Percentiles rank a stretch among this genome's conserved stretches.
phyloP scores from a whole-genome alignment of 371 early-diverging fungal species.

The Mucor indicus region DNA sequence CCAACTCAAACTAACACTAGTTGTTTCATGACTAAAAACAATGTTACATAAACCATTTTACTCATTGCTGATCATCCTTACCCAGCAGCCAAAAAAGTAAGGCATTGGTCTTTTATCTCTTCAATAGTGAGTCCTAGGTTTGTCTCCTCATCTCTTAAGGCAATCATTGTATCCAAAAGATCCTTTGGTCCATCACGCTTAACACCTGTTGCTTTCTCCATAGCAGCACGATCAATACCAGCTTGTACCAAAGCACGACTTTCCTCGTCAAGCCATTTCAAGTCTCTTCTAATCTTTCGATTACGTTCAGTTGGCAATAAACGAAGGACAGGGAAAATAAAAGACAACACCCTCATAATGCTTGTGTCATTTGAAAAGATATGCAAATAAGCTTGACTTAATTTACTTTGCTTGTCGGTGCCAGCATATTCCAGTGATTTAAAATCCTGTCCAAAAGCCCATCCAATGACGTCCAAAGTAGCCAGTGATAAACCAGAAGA shows the following conservation, averaged over 20 bases:
- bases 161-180: conserved; percentile 34
- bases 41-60: background rate
- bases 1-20: conserved; percentile 54
- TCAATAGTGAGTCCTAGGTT: conserved; percentile 28
- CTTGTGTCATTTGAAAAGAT: conserved; percentile 32
- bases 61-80: conserved; percentile 14
- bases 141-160: conserved; percentile 31
- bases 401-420: conserved; percentile 24
- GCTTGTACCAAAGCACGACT: conserved; percentile 40
- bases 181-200: conserved; percentile 18
- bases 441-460: conserved; percentile 53
- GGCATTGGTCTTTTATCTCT: conserved; percentile 29
- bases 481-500: conserved; percentile 35
- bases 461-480: conserved; percentile 46
- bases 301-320: conserved; percentile 40
- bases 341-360: conserved; percentile 26
- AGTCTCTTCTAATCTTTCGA: conserved; percentile 11
- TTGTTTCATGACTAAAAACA: conserved; percentile 45
- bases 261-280: conserved; percentile 36
- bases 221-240: conserved; percentile 25
- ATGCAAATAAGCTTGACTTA: conserved; percentile 45
- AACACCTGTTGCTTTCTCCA: conserved; percentile 4
- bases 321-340: conserved; percentile 33
- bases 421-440: conserved; percentile 16
- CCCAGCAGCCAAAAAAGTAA: conserved; percentile 46